Evolutionary conservation across 768 basidiomycete species (phyloP).

Genomic region (Gelatoporia subvermispora): DNA sequence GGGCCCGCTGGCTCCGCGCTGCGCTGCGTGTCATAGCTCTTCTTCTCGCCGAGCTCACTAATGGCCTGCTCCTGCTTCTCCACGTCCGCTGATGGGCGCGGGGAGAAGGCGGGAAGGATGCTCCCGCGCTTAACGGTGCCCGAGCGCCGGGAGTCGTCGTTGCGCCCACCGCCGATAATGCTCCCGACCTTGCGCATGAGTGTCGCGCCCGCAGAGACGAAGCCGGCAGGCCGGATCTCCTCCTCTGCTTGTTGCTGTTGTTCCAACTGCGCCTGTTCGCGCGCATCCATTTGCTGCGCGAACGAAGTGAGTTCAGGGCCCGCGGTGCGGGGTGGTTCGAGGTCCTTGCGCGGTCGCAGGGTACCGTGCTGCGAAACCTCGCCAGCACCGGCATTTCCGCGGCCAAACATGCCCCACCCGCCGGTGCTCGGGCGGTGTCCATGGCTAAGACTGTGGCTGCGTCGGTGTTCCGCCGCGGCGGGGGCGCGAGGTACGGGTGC

Average conservation of each 20-base stretch:
- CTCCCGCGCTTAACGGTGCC: constrained; percentile 44
- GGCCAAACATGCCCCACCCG: constrained; percentile 56
- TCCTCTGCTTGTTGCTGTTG: constrained; percentile 27
- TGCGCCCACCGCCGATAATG: constrained; percentile 40
- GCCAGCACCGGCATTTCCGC: constrained; percentile 22
- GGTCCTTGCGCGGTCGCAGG: constrained; percentile 15
- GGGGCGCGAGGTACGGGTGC: constrained; percentile 58
- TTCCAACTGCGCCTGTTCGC: constrained; percentile 27
- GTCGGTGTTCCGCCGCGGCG: constrained; percentile 70
- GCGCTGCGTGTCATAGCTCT: constrained; percentile 11
- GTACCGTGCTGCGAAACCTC: constrained; percentile 40
- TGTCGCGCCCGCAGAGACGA: constrained; percentile 55
- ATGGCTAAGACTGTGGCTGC: constrained; percentile 74
- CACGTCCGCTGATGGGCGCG: constrained; percentile 29
- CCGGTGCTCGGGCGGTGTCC: constrained; percentile 54
- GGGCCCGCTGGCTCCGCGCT: constrained; percentile 18
- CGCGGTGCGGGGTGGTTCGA: constrained; percentile 51
- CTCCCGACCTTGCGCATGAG: constrained; percentile 78
- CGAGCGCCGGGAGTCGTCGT: constrained; percentile 37
- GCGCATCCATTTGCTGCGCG: constrained; percentile 30
- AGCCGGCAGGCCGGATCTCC: constrained; percentile 26
- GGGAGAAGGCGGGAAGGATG: constrained; percentile 41
- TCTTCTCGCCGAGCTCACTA: constrained; percentile 20
- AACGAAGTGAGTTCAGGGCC: constrained; percentile 63
- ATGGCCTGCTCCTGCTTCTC: constrained; percentile 10